Percentiles rank a stretch among this genome's conserved stretches.
Evolutionary conservation across 208 protist genomes (phyloP).

Genomic region (Acanthamoeba triangularis): DNA sequence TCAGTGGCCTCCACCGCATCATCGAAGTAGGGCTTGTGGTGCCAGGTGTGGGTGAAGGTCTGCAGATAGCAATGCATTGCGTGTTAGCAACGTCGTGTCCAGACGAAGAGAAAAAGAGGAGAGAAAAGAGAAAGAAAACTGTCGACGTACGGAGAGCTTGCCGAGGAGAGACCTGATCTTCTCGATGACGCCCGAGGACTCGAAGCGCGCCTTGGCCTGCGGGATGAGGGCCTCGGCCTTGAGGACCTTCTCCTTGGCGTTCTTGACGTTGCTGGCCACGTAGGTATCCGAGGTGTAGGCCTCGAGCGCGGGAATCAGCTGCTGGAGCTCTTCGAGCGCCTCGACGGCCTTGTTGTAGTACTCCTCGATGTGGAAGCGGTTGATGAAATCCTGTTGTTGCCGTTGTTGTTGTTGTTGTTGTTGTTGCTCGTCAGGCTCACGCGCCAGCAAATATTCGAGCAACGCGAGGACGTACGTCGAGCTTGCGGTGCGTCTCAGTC

Average conservation of each 20-base stretch:
- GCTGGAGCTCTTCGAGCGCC: conserved; percentile 46
- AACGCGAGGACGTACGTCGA: conserved; percentile 43
- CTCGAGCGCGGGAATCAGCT: neutral
- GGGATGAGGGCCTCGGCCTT: conserved; percentile 37
- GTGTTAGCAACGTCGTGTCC: neutral
- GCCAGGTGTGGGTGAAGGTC: neutral
- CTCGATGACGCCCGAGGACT: neutral
- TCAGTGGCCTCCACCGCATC: conserved; percentile 47
- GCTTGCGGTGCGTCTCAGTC: conserved; percentile 30
- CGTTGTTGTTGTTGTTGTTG: neutral
- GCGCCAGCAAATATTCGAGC: neutral
- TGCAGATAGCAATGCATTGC: neutral
- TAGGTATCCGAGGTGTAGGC: conserved; percentile 16
- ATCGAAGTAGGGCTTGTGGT: conserved; percentile 65
- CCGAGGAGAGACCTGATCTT: neutral
- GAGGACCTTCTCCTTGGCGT: conserved; percentile 3
- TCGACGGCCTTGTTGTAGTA: conserved; percentile 62
- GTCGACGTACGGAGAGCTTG: neutral
- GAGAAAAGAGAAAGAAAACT: neutral
- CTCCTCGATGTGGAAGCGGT: neutral
- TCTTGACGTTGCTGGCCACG: conserved; percentile 32
- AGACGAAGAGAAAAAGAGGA: neutral
- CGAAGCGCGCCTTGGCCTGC: conserved; percentile 55
- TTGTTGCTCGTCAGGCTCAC: neutral
- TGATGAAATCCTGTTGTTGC: conserved; percentile 59